phyloP scores from a whole-genome alignment of 2,329 filamentous ascomycete species.

The Raffaelea deltoideospora region DNA sequence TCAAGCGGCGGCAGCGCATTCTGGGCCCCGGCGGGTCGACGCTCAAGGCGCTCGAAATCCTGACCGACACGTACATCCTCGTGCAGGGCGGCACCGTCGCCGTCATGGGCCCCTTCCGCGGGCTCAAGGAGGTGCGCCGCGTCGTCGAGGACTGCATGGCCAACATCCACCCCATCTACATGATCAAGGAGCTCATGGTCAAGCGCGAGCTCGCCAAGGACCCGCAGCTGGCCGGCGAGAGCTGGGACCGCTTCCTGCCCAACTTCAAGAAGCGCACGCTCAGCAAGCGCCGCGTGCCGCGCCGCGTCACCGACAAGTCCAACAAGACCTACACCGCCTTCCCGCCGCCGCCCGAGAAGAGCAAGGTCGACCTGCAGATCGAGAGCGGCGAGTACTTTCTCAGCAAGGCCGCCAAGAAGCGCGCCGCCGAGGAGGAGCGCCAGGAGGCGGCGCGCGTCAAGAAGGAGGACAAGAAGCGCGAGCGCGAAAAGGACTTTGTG shows the following conservation, averaged over 20 bases:
- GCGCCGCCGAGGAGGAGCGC: constrained; percentile 62
- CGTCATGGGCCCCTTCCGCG: constrained; percentile 84
- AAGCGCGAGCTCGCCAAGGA: constrained; percentile 70
- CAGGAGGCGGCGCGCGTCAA: constrained; percentile 75
- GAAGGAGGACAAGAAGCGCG: constrained; percentile 76
- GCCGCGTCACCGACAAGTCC: constrained; percentile 78
- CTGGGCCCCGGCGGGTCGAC: constrained; percentile 84
- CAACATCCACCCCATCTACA: constrained; percentile 92
- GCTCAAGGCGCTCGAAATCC: constrained; percentile 80
- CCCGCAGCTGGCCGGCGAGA: constrained; percentile 69
- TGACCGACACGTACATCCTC: constrained; percentile 83
- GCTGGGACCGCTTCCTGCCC: constrained; percentile 90
- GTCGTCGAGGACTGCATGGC: constrained; percentile 93
- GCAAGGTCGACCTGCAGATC: constrained; percentile 96
- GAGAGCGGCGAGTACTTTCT: constrained; percentile 96
- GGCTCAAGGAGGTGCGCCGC: constrained; percentile 78
- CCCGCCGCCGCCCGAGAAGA: constrained; percentile 93
- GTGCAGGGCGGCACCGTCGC: constrained; percentile 92
- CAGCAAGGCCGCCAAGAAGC: constrained; percentile 81
- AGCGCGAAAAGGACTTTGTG: constrained; percentile 73
- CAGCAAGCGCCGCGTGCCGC: constrained; percentile 66
- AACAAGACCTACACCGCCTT: constrained; percentile 96
- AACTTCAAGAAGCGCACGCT: constrained; percentile 93
- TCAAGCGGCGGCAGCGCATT: constrained; percentile 86
- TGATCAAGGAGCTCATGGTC: constrained; percentile 62